Conservation (phyloP, 2,329 filamentous ascomycete genomes). For the Xenoacremonium recifei region DNA sequence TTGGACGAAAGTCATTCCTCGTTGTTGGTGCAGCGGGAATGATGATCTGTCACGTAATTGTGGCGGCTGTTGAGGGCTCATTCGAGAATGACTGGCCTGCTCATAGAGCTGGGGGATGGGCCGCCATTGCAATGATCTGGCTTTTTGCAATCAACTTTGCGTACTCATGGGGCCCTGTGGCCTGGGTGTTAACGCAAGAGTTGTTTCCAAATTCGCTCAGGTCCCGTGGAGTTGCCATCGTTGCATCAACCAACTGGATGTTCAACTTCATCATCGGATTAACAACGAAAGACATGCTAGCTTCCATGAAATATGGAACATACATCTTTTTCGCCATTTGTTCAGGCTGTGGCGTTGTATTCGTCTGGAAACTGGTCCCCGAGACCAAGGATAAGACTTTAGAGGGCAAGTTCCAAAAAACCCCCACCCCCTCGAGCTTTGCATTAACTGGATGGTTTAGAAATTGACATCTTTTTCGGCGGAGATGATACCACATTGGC, state of each 20-base stretch:
- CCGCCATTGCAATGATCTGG: conserved; percentile 67
- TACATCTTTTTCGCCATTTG: conserved; percentile 70
- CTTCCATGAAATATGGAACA: conserved; percentile 64
- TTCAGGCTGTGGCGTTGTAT: conserved; percentile 59
- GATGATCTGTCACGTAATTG: conserved; percentile 68
- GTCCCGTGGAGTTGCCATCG: conserved; percentile 68
- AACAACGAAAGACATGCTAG: conserved; percentile 67
- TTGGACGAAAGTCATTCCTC: conserved; percentile 62
- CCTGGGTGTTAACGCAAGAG: conserved; percentile 73
- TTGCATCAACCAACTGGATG: conserved; percentile 66
- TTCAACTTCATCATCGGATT: conserved; percentile 65
- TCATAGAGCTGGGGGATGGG: conserved; percentile 67
- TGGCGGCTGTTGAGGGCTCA: conserved; percentile 65
- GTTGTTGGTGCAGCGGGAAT: conserved; percentile 69
- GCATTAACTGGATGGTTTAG: too few species aligned
- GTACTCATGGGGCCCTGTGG: conserved; percentile 65
- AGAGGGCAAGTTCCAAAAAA: too few species aligned
- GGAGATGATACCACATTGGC: too few species aligned
- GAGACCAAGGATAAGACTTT: conserved; percentile 64
- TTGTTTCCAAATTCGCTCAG: conserved; percentile 71
- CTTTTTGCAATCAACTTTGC: conserved; percentile 74
- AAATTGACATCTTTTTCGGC: too few species aligned
- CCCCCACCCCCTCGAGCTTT: too few species aligned
- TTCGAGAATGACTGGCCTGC: conserved; percentile 57
- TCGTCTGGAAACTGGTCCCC: conserved; percentile 63